These are phyloP conservation scores for Marasmius fiardii DNA, from an alignment of 1,284 basidiomycete genomes.

Conservation along the genomic window DNA sequence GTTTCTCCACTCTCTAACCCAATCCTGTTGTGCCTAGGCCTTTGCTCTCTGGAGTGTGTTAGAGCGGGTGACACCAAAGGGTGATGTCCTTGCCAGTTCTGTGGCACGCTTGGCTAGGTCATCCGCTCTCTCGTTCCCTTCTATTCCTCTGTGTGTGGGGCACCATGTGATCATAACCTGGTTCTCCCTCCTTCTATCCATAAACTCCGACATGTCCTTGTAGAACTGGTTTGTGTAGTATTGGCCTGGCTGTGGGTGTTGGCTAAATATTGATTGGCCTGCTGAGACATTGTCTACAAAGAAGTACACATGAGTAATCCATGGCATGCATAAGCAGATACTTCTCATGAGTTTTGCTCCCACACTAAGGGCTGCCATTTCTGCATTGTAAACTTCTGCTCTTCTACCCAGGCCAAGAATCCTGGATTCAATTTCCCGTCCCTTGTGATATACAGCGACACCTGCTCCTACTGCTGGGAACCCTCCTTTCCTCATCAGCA, in stretches of 20 bases:
- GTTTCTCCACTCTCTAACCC: slow-evolving; percentile 14
- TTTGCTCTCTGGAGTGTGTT: slow-evolving; percentile 18
- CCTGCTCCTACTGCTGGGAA: too few relatives aligned
- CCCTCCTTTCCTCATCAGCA: too few relatives aligned
- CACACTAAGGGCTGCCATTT: too few relatives aligned
- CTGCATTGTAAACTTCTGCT: too few relatives aligned
- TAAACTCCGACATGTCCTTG: slow-evolving; percentile 12
- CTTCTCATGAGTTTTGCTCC: too few relatives aligned
- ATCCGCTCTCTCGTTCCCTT: slow-evolving; percentile 28
- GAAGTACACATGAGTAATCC: slow-evolving; percentile 9
- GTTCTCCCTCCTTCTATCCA: slow-evolving; percentile 14
- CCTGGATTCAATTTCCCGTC: too few relatives aligned
- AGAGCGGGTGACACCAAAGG: not conserved
- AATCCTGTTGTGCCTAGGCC: not conserved
- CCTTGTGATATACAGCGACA: too few relatives aligned
- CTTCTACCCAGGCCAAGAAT: too few relatives aligned
- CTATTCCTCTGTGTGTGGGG: slow-evolving; percentile 24
- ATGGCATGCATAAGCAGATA: too few relatives aligned
- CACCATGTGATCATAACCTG: slow-evolving; percentile 23
- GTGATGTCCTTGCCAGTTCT: not conserved
- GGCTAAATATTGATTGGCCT: slow-evolving; percentile 14
- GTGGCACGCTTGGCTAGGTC: slow-evolving; percentile 24
- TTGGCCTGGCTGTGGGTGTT: slow-evolving; percentile 17
- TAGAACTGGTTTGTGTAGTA: slow-evolving; percentile 14
- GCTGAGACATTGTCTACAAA: slow-evolving; percentile 21